Evolutionary conservation across 1,284 basidiomycete genomes (phyloP), one percentile per base, ranked within the genome.

Genomic region (Ganoderma leucocontextum): DNA sequence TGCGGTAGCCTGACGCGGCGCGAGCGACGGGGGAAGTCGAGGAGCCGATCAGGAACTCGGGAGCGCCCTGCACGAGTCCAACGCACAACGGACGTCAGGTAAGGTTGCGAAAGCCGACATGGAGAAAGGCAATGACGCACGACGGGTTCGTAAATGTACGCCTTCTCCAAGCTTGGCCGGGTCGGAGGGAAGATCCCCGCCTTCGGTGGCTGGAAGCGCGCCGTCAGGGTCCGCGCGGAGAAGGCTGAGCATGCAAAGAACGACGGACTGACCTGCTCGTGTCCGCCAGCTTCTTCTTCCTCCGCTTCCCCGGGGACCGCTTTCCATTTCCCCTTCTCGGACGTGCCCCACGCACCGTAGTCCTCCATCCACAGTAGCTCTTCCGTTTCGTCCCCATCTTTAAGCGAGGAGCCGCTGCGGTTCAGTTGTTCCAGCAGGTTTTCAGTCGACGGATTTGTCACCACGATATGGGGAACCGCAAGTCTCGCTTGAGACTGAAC

Each of bases 381-480:
- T 42, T 75, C 74, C 65, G 64, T 47, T 62, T 29, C 60, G 67
- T 61, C 61, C 52, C 19, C 63, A 17, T n/a, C 65, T 15, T 66
- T 64, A 9, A 17, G 38, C 22, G 38, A 15, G 13, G 12, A 22
- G 4, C n/a, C 22, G 12, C 15, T 12, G 58, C 42, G 35, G 19
- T 58, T 25, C 42, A n/a, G 33, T 41, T 22, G 67, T 1, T 41
- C 62, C 12, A 19, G 19, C n/a, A 74, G 53, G 52, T 67, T 49
- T n/a, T 74, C 74, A 36, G 29, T 64, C 10, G 76, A 77, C 29
- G 76, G 71, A 12, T 71, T 66, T n/a, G 76, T 77, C n/a, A 77
- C 69, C 52, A 75, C 69, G 60, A 77, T 77, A 15, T 64, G 65
- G 17, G 76, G 76, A 44, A 73, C 65, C 55, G 65, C 61, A 12